Conservation (phyloP, 306 rosid species). For the Dryas octopetala region DNA sequence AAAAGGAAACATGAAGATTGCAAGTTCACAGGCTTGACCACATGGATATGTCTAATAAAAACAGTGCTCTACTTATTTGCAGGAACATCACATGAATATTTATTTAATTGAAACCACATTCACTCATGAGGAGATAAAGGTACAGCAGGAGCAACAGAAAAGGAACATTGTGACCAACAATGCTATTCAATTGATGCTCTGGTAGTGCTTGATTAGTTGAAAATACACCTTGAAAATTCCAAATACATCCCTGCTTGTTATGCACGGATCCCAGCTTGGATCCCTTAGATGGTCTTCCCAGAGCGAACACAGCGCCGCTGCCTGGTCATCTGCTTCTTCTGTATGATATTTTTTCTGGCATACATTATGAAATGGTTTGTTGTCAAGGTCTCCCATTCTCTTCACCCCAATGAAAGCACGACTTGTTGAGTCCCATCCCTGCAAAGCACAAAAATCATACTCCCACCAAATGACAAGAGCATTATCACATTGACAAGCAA, state of each 20-base stretch:
- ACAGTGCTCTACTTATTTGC: not conserved
- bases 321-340: slow-evolving; percentile 31
- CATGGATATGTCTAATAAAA: not conserved
- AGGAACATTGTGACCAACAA: not conserved
- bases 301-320: slow-evolving; percentile 34
- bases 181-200: not conserved
- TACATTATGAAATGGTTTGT: slow-evolving; percentile 43
- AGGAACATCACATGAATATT: not conserved
- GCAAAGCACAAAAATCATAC: not conserved
- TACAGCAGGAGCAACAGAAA: not conserved
- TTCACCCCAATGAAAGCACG: slow-evolving; percentile 44
- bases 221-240: slow-evolving; percentile 34
- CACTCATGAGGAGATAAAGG: not conserved
- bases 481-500: not conserved
- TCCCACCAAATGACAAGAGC: not conserved
- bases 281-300: slow-evolving; percentile 56
- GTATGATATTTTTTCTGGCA: slow-evolving; percentile 35
- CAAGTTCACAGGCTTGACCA: not conserved
- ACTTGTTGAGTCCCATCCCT: slow-evolving; percentile 29
- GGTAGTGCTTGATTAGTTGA: not conserved
- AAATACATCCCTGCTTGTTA: slow-evolving; percentile 16
- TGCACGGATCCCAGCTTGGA: slow-evolving; percentile 63
- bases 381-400: slow-evolving; percentile 57
- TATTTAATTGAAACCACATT: not conserved
- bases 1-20: not conserved